Base-by-base conservation (phyloP, 768 basidiomycete genomes). In the Auriscalpium orientale region DNA sequence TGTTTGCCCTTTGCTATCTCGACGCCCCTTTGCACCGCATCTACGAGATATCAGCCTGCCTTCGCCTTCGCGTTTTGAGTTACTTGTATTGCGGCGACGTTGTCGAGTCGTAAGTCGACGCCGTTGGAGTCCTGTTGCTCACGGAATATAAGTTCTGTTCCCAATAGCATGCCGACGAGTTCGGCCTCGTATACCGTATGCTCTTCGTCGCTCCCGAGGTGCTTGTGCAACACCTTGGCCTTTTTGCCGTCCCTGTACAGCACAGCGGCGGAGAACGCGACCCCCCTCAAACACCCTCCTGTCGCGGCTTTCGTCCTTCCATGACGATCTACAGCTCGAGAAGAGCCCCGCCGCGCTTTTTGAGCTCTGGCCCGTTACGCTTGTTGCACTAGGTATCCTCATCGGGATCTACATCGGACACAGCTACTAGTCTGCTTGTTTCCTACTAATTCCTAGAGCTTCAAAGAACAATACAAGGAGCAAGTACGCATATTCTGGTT, bases 221-320 rank as follows among this genome's bases (percentile, higher is more conserved):
- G 49, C 18, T 49, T 49, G 6, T 33, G 49, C 35, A 49, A 13
- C 21, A 12, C 12, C 5, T 12, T 33, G 9, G 16, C 13, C 8
- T 13, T 10, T 34, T 15, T 21, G 16, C 13, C 34, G 4, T 18
- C 33, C 7, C 34, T 13, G 20, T 44, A 49, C 0, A 64, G 54
- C 0, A 57, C 48, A 6, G 62, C 60, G 1, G 66, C 65, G 12
- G 62, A n/a, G n/a, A n/a, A n/a, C n/a, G n/a, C n/a, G n/a, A n/a
- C n/a, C n/a, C n/a, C n/a, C n/a, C n/a, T n/a, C n/a, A n/a, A n/a
- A n/a, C n/a, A n/a, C n/a, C n/a, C n/a, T n/a, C n/a, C n/a, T n/a
- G n/a, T n/a, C n/a, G n/a, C n/a, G n/a, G n/a, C n/a, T n/a, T n/a
- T n/a, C n/a, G n/a, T n/a, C n/a, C n/a, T n/a, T n/a, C n/a, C n/a